Base-by-base conservation (phyloP, 2,329 filamentous ascomycete genomes). In the Madurella mycetomatis region DNA sequence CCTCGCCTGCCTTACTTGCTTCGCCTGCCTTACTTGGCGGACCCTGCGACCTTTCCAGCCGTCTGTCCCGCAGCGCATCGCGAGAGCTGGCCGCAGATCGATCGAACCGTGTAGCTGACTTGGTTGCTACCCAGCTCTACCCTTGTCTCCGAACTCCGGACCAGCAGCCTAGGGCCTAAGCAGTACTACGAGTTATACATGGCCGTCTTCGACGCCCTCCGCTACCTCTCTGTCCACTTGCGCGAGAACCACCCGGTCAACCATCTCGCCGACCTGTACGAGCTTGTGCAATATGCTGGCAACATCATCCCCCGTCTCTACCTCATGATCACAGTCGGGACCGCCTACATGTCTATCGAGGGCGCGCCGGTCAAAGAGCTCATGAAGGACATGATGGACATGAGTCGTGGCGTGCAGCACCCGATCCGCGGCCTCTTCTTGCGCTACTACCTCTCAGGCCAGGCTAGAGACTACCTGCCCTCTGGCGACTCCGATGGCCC, bases 341-440 rank as follows among this genome's bases (percentile, higher is more conserved):
- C 94, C 2, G 95, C 96, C 47, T 99, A 99, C 77, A 99, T 99
- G 94, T 87, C 90, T 25, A 95, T 99, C 67, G 88, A 94, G 66
- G 94, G 97, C 79, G 94, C 95, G 55, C 94, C 94, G 0, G 94
- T 99, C 63, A 99, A 99, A 75, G 94, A 99, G 77, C 90, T 99
- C 59, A 99, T 99, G 94, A 99, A 99, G 75, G 94, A 99, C 72
- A 99, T 99, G 94, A 99, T 99, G 94, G 94, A 99, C 73, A 99
- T 99, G 94, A 97, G 91, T 73, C 84, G 94, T 60, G 94, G 94
- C 53, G 92, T 99, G 18, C 94, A 99, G 68, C 94, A 99, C 72
- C 94, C 94, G 15, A 92, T 96, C 59, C 89, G 94, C 54, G 94
- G 94, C 16, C 79, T 99, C 52, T 99, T 99, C 70, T 75, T 99